Evolutionary conservation across 2,329 filamentous ascomycete genomes (phyloP).

Genomic region (Didymella glomerata): DNA sequence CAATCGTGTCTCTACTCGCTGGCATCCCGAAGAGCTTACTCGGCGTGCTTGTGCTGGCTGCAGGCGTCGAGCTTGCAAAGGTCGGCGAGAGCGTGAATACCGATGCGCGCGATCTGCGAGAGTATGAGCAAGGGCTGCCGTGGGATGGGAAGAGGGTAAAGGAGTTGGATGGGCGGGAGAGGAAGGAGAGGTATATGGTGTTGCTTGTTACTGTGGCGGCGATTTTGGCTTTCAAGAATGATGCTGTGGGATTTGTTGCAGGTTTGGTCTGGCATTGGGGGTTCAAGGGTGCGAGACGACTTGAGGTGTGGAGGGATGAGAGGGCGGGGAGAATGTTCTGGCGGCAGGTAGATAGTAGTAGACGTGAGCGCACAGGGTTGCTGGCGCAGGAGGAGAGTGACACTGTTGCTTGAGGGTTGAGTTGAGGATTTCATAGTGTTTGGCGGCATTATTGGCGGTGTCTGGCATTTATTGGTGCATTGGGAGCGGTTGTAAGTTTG

Average conservation of each 20-base stretch:
- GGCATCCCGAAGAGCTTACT: slow-evolving; percentile 79
- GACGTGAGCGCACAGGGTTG: slow-evolving; percentile 35
- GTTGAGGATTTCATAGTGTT: slow-evolving; percentile 1
- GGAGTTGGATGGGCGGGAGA: slow-evolving; percentile 71
- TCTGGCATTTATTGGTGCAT: background rate
- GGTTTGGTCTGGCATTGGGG: slow-evolving; percentile 82
- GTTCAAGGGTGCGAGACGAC: slow-evolving; percentile 54
- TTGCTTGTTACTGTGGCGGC: slow-evolving; percentile 89
- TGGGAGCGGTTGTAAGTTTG: background rate
- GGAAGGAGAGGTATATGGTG: slow-evolving; percentile 80
- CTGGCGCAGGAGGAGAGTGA: slow-evolving; percentile 42
- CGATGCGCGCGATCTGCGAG: slow-evolving; percentile 66
- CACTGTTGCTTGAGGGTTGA: slow-evolving; percentile 33
- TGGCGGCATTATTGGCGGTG: slow-evolving; percentile 4
- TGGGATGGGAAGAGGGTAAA: slow-evolving; percentile 58
- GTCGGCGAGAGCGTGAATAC: slow-evolving; percentile 86
- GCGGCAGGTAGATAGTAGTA: slow-evolving; percentile 31
- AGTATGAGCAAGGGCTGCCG: slow-evolving; percentile 44
- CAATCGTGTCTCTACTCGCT: slow-evolving; percentile 73
- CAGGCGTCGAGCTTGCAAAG: slow-evolving; percentile 85
- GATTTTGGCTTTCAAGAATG: slow-evolving; percentile 86
- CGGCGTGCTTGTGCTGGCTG: slow-evolving; percentile 88
- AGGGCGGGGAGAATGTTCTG: slow-evolving; percentile 31
- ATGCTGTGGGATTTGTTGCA: slow-evolving; percentile 83
- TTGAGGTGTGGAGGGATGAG: slow-evolving; percentile 39